A percentile compares a stretch with the other conserved stretches of the same genome.
Conservation (phyloP, 2,329 filamentous ascomycete species). For the Chaetomium sp. region DNA sequence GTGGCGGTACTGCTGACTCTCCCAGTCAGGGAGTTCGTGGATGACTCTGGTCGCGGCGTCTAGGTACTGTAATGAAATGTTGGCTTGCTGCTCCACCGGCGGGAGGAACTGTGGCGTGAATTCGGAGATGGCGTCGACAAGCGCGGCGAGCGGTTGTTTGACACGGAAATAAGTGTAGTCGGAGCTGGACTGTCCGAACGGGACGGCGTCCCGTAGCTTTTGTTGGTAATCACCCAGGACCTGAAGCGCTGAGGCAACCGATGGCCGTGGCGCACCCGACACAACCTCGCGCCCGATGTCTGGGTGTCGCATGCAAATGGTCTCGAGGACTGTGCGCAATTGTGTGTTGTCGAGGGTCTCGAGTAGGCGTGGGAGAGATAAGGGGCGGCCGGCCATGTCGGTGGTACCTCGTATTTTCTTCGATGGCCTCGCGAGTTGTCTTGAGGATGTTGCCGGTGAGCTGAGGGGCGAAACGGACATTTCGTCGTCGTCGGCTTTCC, state of each 20-base stretch:
- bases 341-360: constrained; percentile 86
- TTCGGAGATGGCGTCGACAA: constrained; percentile 85
- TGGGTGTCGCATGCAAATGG: constrained; percentile 84
- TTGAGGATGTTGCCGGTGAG: constrained; percentile 68
- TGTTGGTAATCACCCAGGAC: constrained; percentile 79
- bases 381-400: constrained; percentile 56
- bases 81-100: constrained; percentile 79
- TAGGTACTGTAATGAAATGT: constrained; percentile 76
- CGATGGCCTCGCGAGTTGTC: constrained; percentile 59
- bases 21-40: constrained; percentile 85
- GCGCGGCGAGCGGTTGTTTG: constrained; percentile 67
- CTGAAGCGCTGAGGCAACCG: constrained; percentile 69
- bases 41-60: constrained; percentile 87
- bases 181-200: constrained; percentile 75
- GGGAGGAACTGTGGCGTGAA: constrained; percentile 95
- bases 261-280: constrained; percentile 77
- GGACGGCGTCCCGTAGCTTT: constrained; percentile 70
- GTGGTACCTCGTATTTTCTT: constrained; percentile 54
- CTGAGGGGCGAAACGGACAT: constrained; percentile 85
- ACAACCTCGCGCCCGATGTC: constrained; percentile 81
- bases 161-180: constrained; percentile 96
- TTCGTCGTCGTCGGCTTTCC: constrained; percentile 81
- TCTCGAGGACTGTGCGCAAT: constrained; percentile 77
- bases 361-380: constrained; percentile 64
- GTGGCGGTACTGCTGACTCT: constrained; percentile 77